These are phyloP conservation scores for Cicer yamashitae DNA, from an alignment of 306 rosid genomes.

Conservation along the genomic window DNA sequence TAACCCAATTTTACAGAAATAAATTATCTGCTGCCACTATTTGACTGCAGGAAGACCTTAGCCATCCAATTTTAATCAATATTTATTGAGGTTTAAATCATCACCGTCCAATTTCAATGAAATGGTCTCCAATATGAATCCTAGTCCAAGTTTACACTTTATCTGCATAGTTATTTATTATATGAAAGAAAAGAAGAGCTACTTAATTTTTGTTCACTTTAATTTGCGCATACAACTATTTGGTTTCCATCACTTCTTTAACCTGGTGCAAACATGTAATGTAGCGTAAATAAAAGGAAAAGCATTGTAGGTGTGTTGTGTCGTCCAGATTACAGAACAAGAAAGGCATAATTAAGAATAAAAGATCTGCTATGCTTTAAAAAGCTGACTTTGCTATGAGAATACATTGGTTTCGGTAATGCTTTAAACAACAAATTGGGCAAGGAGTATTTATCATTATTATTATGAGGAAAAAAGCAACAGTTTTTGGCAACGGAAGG, in stretches of 20 bases:
- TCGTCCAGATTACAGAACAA: slow-evolving; percentile 38
- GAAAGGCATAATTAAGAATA: slow-evolving; percentile 45
- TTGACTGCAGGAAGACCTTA: too few relatives aligned
- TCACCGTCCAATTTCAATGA: too few relatives aligned
- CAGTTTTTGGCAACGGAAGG: slow-evolving; percentile 11
- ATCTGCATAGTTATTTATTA: too few relatives aligned
- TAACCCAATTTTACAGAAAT: too few relatives aligned
- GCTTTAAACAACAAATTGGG: slow-evolving; percentile 43
- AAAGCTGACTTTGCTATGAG: slow-evolving; percentile 48
- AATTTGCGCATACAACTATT: not conserved
- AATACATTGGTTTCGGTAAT: slow-evolving; percentile 47
- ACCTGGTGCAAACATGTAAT: slow-evolving; percentile 10
- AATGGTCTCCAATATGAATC: too few relatives aligned
- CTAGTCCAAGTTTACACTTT: too few relatives aligned
- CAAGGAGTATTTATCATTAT: slow-evolving; percentile 25
- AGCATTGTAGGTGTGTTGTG: slow-evolving; percentile 31
- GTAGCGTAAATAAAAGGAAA: slow-evolving; percentile 22
- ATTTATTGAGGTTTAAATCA: too few relatives aligned
- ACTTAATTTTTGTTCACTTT: not conserved
- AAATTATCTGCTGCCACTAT: too few relatives aligned
- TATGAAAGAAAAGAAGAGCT: not conserved
- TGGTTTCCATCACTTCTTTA: slow-evolving; percentile 9
- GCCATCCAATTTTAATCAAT: too few relatives aligned
- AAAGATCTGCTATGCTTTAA: slow-evolving; percentile 38
- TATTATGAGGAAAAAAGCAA: slow-evolving; percentile 38